These are phyloP conservation scores for Ustilago shanxiensis DNA, from an alignment of 1,284 basidiomycete species.

Conservation along the genomic window DNA sequence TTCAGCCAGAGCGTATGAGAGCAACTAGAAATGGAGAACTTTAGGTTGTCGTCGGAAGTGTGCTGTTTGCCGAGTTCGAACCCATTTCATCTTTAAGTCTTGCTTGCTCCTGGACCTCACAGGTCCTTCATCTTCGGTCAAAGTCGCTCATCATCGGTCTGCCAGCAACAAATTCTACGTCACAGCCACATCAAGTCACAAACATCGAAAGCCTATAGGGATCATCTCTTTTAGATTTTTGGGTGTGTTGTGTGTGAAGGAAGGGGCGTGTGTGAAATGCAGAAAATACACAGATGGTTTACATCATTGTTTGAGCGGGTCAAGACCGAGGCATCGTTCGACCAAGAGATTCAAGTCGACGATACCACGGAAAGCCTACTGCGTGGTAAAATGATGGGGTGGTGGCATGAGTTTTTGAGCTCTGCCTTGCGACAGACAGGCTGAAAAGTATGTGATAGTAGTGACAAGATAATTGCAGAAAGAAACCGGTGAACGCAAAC, in stretches of 20 bases:
- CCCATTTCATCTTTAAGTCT: no score
- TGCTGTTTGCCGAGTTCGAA: no score
- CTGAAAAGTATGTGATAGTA: background rate
- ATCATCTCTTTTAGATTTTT: slow-evolving; percentile 51
- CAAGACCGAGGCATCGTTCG: background rate
- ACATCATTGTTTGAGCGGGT: slow-evolving; percentile 11
- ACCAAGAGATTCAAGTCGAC: slow-evolving; percentile 23
- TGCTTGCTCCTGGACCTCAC: background rate
- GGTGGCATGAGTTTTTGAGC: background rate
- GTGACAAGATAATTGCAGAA: slow-evolving; percentile 11
- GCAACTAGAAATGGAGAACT: no score
- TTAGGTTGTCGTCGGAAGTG: no score
- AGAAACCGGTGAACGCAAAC: slow-evolving; percentile 17
- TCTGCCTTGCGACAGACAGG: slow-evolving; percentile 3
- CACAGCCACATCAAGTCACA: background rate
- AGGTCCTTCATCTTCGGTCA: background rate
- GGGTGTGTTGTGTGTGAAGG: slow-evolving; percentile 17
- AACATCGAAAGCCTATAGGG: slow-evolving; percentile 12
- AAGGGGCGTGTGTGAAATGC: slow-evolving; percentile 20
- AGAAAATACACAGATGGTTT: slow-evolving; percentile 38
- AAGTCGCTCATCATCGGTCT: no score
- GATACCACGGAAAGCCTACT: background rate
- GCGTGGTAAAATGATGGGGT: background rate
- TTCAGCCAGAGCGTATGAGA: no score
- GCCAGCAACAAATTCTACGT: background rate